Evolutionary conservation across 768 basidiomycete species (phyloP), one percentile per base, ranked within the genome.

Genomic region (Pisolithus marmoratus): DNA sequence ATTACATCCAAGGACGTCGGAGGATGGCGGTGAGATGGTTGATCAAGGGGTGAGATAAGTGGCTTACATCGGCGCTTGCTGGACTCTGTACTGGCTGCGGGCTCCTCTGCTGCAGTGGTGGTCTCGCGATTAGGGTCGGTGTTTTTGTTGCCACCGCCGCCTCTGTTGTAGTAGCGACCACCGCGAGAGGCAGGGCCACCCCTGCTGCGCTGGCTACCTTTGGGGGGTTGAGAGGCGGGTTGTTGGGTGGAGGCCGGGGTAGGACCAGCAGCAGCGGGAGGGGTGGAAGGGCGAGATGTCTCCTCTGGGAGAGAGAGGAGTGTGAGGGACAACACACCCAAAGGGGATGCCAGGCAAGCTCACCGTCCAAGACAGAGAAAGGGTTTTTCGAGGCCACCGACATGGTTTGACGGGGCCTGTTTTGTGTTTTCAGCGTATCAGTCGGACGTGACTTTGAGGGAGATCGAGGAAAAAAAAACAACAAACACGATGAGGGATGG

Each of bases 341-440:
- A 47, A 38, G 8, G 20, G 5, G 44, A 29, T 17, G 31, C 22
- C 8, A 20, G 14, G n/a, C 8, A 15, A n/a, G 22, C 46, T 15
- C 46, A 90, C 88, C 85, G 68, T 85, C 83, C 70, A 91, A 77
- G 73, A 90, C 63, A 70, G 88, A 82, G 75, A 91, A 92, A 60
- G 85, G 84, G 75, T 90, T 91, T 81, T 74, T 83, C 67, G 83
- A 83, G 75, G 85, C 89, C 82, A 91, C 88, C 87, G 89, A 90
- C 88, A 92, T 90, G 56, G 66, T 71, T 81, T 73, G 80, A 76
- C 80, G 82, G 82, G 78, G 82, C 79, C 77, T 70, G 72, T 76
- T 77, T 74, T 62, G 59, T 51, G 51, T n/a, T n/a, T n/a, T n/a
- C n/a, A n/a, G n/a, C n/a, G n/a, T n/a, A 46, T 58, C 60, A 56